Percentiles rank a stretch among this genome's conserved stretches.
phyloP scores from a whole-genome alignment of 129 eudicot genomes.

The Glebionis coronaria region DNA sequence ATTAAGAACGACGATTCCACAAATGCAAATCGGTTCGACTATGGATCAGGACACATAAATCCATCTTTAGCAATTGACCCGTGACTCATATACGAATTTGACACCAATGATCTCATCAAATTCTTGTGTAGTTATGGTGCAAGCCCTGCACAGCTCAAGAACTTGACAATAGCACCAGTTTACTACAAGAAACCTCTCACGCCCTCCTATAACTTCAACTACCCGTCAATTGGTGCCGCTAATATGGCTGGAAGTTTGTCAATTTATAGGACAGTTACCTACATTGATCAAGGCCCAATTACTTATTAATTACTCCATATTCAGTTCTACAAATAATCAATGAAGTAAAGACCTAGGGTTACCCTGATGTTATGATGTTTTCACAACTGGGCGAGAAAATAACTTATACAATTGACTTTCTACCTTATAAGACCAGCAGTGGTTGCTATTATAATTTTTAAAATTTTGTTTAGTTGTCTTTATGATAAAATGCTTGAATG shows the following conservation, averaged over 20 bases:
- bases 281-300: constrained; percentile 49
- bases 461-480: too few relatives aligned
- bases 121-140: constrained; percentile 66
- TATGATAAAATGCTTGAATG: too few relatives aligned
- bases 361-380: constrained; percentile 45
- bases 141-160: constrained; percentile 51
- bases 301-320: too few relatives aligned
- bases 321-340: constrained; percentile 40
- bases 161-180: too few relatives aligned
- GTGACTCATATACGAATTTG: constrained; percentile 55
- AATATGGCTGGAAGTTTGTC: constrained; percentile 46
- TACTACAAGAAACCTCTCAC: constrained; percentile 38
- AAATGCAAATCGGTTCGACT: constrained; percentile 50
- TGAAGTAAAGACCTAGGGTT: constrained; percentile 47
- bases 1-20: constrained; percentile 41
- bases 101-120: constrained; percentile 40
- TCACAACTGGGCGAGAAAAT: constrained; percentile 43
- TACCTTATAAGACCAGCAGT: constrained; percentile 42
- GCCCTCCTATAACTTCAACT: constrained; percentile 52
- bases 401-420: constrained; percentile 43
- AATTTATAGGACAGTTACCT: constrained; percentile 56
- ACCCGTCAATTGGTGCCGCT: constrained; percentile 65
- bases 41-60: constrained; percentile 70
- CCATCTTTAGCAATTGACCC: constrained; percentile 56
- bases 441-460: too few relatives aligned